Percentiles rank a stretch among this genome's conserved stretches.
Evolutionary conservation across 1,139 yeast species (phyloP).

Genomic region (Sugiyamaella grinbergsii): DNA sequence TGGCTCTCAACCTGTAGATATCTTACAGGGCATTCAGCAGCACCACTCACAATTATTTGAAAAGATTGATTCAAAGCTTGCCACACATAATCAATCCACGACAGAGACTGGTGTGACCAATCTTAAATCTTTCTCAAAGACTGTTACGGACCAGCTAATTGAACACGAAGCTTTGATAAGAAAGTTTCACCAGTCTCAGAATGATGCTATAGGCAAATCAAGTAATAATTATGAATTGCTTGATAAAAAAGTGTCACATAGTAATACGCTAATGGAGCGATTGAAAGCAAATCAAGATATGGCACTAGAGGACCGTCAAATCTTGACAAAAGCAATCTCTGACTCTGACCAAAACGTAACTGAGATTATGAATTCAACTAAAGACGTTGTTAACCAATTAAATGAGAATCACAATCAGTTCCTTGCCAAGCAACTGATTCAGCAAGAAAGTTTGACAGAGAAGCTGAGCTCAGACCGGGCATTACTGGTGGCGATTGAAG

Average conservation of each 20-base stretch:
- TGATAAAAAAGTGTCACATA: not conserved
- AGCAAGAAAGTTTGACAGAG: not conserved
- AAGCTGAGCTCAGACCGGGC: not conserved
- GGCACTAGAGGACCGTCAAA: not conserved
- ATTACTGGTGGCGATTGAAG: not conserved
- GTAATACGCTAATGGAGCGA: not conserved
- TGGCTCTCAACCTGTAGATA: not conserved
- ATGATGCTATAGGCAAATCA: not conserved
- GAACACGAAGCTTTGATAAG: conserved; percentile 4
- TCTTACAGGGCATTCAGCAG: not conserved
- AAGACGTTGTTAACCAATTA: not conserved
- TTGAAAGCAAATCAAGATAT: not conserved
- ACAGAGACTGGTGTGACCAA: not conserved
- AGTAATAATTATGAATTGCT: not conserved
- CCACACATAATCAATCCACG: not conserved
- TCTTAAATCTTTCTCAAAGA: not conserved
- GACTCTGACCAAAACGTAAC: not conserved
- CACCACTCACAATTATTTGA: not conserved
- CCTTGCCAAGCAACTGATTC: not conserved
- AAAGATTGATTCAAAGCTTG: conserved; percentile 7
- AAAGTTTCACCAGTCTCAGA: not conserved
- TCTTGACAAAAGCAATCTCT: not conserved
- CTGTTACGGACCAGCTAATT: not conserved
- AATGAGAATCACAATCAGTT: conserved; percentile 5
- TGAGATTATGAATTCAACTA: not conserved